phyloP scores from a whole-genome alignment of 1,284 basidiomycete genomes.

The Cryptococcus jaspeensis region DNA sequence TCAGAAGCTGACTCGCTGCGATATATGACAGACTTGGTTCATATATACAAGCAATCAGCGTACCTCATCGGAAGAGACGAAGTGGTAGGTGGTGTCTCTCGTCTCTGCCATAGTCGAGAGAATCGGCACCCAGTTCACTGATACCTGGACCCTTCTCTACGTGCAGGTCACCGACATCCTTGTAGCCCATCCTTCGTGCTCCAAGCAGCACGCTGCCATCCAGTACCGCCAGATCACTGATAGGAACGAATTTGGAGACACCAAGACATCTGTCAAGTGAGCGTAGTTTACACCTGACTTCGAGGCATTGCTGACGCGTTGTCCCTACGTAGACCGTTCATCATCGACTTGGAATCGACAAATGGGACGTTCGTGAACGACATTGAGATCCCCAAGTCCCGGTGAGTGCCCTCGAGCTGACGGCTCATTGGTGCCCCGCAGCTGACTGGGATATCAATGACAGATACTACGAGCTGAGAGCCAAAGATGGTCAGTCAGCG shows the following conservation, averaged over 20 bases:
- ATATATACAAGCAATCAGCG: conserved; percentile 87
- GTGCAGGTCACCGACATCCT: conserved; percentile 72
- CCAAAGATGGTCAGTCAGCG: conserved; percentile 70
- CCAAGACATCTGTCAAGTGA: conserved; percentile 75
- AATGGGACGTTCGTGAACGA: conserved; percentile 93
- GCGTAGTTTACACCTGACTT: conserved; percentile 36
- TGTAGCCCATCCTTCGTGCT: conserved; percentile 92
- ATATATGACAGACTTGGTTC: conserved; percentile 67
- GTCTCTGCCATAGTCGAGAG: too few species aligned
- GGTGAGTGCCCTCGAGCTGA: conserved; percentile 44
- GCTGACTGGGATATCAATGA: background rate
- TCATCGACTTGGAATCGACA: conserved; percentile 95
- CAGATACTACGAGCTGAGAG: conserved; percentile 80
- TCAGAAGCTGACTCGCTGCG: background rate
- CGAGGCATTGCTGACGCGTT: background rate
- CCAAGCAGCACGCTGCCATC: conserved; percentile 96
- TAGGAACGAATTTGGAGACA: conserved; percentile 82
- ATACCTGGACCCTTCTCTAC: background rate
- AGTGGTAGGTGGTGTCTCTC: conserved; percentile 63
- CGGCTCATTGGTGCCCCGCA: background rate
- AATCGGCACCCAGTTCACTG: background rate
- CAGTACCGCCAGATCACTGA: conserved; percentile 86
- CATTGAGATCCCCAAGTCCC: conserved; percentile 73
- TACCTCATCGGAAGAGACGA: conserved; percentile 91
- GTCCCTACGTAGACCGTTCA: conserved; percentile 68